phyloP scores from a whole-genome alignment of 2,329 filamentous ascomycete species.

The Keithomyces neogunnii region DNA sequence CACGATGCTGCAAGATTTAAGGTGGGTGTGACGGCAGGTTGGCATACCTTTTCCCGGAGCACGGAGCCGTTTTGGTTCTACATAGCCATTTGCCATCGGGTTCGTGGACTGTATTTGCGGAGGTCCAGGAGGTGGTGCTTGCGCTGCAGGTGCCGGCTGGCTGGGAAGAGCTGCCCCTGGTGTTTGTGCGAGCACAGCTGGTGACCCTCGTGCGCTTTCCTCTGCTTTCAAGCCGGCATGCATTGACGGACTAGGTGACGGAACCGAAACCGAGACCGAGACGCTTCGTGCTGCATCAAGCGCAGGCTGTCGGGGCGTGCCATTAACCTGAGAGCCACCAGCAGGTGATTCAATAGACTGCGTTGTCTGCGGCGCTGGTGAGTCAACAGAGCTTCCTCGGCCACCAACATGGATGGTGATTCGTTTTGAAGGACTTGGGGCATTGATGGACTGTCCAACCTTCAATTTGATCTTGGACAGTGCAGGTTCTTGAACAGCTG shows the following conservation, averaged over 20 bases:
- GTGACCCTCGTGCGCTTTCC: conserved; percentile 19
- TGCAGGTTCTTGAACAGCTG: conserved; percentile 60
- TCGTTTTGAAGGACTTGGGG: conserved; percentile 44
- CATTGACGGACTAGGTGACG: conserved; percentile 38
- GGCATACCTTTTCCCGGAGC: conserved; percentile 32
- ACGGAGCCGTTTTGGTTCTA: conserved; percentile 30
- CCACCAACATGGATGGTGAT: conserved; percentile 65
- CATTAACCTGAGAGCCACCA: conserved; percentile 15
- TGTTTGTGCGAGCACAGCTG: conserved; percentile 14
- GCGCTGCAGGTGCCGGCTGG: conserved; percentile 6
- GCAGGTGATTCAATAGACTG: conserved; percentile 14
- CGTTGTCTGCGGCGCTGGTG: conserved; percentile 35
- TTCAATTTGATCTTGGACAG: conserved; percentile 77
- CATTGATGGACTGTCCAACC: conserved; percentile 42
- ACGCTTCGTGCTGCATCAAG: conserved; percentile 33
- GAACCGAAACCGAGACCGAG: conserved; percentile 24
- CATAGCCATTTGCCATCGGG: conserved; percentile 20
- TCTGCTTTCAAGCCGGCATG: conserved; percentile 26
- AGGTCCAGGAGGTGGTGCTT: conserved; percentile 13
- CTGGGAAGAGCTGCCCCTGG: conserved; percentile 9
- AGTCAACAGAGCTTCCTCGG: conserved; percentile 44
- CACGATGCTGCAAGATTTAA: not conserved
- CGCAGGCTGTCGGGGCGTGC: conserved; percentile 12
- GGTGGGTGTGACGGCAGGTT: no score
- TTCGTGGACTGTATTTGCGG: conserved; percentile 15